A percentile compares a stretch with the other conserved stretches of the same genome.
These are phyloP conservation scores for Raffaelea deltoideospora DNA, from an alignment of 2,329 filamentous ascomycete genomes.

Conservation along the genomic window DNA sequence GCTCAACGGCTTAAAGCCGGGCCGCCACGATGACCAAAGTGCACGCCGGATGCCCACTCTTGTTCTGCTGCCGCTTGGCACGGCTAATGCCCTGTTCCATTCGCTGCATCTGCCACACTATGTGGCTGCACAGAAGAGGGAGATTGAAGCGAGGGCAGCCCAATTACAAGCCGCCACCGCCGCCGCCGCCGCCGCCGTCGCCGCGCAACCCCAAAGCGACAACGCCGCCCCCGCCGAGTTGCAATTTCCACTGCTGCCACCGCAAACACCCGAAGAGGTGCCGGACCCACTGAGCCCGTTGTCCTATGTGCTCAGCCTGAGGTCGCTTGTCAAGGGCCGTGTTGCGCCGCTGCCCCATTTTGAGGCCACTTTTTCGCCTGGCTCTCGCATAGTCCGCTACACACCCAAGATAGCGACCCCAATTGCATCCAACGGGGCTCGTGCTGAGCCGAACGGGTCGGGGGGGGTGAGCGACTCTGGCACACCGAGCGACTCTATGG, in stretches of 20 bases:
- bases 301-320: constrained; percentile 38
- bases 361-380: constrained; percentile 42
- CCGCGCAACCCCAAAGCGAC: too few relatives aligned
- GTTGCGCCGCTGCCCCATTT: constrained; percentile 46
- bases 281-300: constrained; percentile 32
- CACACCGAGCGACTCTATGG: too few relatives aligned
- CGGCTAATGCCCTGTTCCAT: constrained; percentile 50
- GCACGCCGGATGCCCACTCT: constrained; percentile 31
- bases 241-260: constrained; percentile 4
- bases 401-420: too few relatives aligned
- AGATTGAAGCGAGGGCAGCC: too few relatives aligned
- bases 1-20: too few relatives aligned
- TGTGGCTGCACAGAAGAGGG: too few relatives aligned
- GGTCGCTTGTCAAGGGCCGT: constrained; percentile 43
- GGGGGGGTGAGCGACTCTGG: too few relatives aligned
- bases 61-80: constrained; percentile 44
- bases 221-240: too few relatives aligned
- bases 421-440: background rate
- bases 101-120: constrained; percentile 46
- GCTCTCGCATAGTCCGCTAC: constrained; percentile 32
- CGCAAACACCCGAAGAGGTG: constrained; percentile 16
- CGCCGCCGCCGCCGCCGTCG: constrained; percentile 10
- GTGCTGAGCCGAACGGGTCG: background rate
- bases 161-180: constrained; percentile 10
- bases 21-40: too few relatives aligned